Evolutionary conservation across 2,329 filamentous ascomycete genomes (phyloP).

Genomic region (Sporothrix euskadiensis): DNA sequence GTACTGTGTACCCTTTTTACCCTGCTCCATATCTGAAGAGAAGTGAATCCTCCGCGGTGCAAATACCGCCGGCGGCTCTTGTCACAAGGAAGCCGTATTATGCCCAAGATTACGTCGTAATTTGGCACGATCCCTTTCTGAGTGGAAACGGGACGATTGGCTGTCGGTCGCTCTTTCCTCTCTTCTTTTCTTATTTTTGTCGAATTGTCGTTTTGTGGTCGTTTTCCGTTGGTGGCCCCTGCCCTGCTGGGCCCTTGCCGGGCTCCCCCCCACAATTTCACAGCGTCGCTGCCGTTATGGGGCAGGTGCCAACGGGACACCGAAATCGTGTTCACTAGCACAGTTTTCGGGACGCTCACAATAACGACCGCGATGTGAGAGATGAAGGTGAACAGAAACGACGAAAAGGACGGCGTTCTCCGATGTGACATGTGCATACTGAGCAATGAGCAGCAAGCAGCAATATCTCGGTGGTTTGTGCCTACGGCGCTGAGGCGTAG

Average conservation of each 20-base stretch:
- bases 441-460: too few species aligned
- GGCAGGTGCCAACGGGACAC: slow-evolving; percentile 9
- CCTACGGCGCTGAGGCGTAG: not conserved
- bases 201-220: not conserved
- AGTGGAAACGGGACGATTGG: not conserved
- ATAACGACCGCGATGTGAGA: not conserved
- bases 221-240: slow-evolving; percentile 5
- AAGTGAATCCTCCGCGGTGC: not conserved
- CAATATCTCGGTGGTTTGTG: not conserved
- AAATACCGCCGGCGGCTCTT: not conserved
- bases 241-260: not conserved
- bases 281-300: slow-evolving; percentile 18
- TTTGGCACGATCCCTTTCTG: not conserved
- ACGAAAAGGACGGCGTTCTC: not conserved
- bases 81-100: not conserved
- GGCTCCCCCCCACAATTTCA: slow-evolving; percentile 14
- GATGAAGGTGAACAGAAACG: not conserved
- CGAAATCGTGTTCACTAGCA: slow-evolving; percentile 12
- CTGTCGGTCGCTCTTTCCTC: slow-evolving; percentile 1
- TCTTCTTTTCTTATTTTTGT: not conserved
- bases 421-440: not conserved
- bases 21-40: not conserved
- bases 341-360: slow-evolving; percentile 16
- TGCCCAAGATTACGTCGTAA: not conserved
- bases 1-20: not conserved